Evolutionary conservation across 306 rosid genomes (phyloP), one percentile per base, ranked within the genome.

Genomic region (Pueraria montana): DNA sequence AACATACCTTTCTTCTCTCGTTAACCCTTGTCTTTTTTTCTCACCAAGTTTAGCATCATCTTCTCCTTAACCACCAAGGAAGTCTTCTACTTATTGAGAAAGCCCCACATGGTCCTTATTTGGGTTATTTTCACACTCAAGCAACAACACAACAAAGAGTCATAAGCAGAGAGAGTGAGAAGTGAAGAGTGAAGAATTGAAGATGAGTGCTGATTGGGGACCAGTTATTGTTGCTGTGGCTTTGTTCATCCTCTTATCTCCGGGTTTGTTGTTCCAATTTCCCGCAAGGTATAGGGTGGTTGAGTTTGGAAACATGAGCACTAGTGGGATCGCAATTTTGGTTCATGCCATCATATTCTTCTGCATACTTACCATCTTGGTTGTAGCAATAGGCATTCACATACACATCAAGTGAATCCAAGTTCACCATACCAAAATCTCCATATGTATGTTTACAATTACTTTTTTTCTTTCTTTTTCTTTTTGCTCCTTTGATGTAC

Each of bases 291-390:
- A 63, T 49, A 84, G 98, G 48, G 88, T 92, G 45, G 82, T 96
- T 82, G 99, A 96, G 87, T 96, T 96, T 49, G 99, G 99, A 8
- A 96, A 90, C 93, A 94, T 96, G 99, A 20, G 17, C 85, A 96
- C 99, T 11, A 96, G 99, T 67, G 99, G 99, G 61, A 94, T 96
- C 69, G 91, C 99, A 58, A 92, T 96, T 86, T 89, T 96, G 83
- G 77, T 96, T 77, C 99, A 96, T 80, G 98, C 99, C 75, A 24
- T 96, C 69, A 85, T 96, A 21, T 96, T 70, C 91, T 96, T 94
- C 78, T 91, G 96, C 84, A 85, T 96, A 83, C 71, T 92, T 67
- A 96, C 98, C 77, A 92, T 96, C 80, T 79, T 96, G 87, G 26
- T 91, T 84, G 76, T 94, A 72, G 99, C 97, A 20, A 79, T 96